These are phyloP conservation scores for Aspergillus heteromorphus DNA, from an alignment of 495 filamentous ascomycete genomes.

Conservation along the genomic window DNA sequence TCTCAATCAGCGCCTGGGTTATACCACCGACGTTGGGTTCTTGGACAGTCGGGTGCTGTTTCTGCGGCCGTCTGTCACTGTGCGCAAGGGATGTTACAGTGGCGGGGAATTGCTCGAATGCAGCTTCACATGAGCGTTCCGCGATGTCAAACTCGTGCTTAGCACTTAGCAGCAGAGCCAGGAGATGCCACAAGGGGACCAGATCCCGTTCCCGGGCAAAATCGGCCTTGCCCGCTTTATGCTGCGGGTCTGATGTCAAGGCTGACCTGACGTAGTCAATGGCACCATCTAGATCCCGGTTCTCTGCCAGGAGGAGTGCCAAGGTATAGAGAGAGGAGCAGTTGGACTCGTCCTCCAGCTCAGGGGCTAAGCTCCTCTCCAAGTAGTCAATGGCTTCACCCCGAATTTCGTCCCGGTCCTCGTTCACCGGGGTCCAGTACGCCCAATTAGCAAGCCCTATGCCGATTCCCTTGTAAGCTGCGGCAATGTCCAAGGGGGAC, in stretches of 20 bases:
- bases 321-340: conserved; percentile 73
- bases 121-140: conserved; percentile 74
- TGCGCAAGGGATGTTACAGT: conserved; percentile 52
- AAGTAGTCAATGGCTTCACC: conserved; percentile 68
- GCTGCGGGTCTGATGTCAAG: conserved; percentile 35
- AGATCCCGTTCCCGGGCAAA: conserved; percentile 37
- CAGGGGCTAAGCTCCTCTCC: conserved; percentile 61
- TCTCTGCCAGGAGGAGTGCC: conserved; percentile 74
- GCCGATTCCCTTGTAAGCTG: conserved; percentile 75
- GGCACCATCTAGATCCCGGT: conserved; percentile 66
- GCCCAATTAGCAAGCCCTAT: conserved; percentile 83
- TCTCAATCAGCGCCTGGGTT: conserved; percentile 55
- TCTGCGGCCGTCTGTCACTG: conserved; percentile 26
- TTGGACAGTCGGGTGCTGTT: conserved; percentile 30
- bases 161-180: conserved; percentile 79
- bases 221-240: conserved; percentile 17
- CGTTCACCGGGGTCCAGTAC: conserved; percentile 65
- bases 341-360: conserved; percentile 54
- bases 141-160: conserved; percentile 80
- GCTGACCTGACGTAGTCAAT: conserved; percentile 69
- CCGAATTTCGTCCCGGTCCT: conserved; percentile 62
- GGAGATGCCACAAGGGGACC: conserved; percentile 67
- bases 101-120: conserved; percentile 74
- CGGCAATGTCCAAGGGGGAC: conserved; percentile 50
- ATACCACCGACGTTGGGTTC: conserved; percentile 21